phyloP scores from a whole-genome alignment of 2,329 filamentous ascomycete species.

The Hymenoscyphus salicellus region DNA sequence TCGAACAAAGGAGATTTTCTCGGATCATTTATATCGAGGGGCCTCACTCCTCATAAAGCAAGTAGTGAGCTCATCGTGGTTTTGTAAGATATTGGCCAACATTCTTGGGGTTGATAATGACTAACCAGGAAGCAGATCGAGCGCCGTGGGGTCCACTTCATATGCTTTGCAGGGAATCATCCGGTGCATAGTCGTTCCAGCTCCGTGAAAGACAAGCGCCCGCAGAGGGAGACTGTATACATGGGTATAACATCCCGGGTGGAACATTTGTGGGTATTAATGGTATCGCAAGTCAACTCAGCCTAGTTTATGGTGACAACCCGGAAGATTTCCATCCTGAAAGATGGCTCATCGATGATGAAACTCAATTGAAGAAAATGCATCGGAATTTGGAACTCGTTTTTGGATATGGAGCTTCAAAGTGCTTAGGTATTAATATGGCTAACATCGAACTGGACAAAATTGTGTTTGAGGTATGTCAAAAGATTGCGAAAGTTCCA shows the following conservation, averaged over 20 bases:
- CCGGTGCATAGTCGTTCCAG: constrained; percentile 20
- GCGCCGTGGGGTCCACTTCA: constrained; percentile 57
- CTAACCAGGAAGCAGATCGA: constrained; percentile 36
- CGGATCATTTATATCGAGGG: constrained; percentile 40
- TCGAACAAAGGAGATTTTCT: constrained; percentile 51
- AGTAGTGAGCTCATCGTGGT: constrained; percentile 17
- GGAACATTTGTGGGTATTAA: constrained; percentile 34
- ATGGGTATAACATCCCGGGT: constrained; percentile 20
- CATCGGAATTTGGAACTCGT: no score
- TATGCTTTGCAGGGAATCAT: constrained; percentile 44
- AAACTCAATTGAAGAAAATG: no score
- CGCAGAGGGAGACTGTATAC: constrained; percentile 20
- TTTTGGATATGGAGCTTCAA: no score
- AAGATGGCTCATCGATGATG: constrained; percentile 10
- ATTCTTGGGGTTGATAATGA: not conserved
- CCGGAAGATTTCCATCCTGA: constrained; percentile 20
- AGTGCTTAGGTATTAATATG: constrained; percentile 29
- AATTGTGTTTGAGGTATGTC: constrained; percentile 45
- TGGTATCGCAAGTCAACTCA: constrained; percentile 28
- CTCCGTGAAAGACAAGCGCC: constrained; percentile 22
- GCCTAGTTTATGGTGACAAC: constrained; percentile 39
- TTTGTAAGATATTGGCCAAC: constrained; percentile 27
- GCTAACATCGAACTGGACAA: constrained; percentile 50
- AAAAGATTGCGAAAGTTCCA: not conserved
- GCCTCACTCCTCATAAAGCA: constrained; percentile 8